Evolutionary conservation across 352 stramenopile species (phyloP).

Genomic region (Thalassiosira mediterranea): DNA sequence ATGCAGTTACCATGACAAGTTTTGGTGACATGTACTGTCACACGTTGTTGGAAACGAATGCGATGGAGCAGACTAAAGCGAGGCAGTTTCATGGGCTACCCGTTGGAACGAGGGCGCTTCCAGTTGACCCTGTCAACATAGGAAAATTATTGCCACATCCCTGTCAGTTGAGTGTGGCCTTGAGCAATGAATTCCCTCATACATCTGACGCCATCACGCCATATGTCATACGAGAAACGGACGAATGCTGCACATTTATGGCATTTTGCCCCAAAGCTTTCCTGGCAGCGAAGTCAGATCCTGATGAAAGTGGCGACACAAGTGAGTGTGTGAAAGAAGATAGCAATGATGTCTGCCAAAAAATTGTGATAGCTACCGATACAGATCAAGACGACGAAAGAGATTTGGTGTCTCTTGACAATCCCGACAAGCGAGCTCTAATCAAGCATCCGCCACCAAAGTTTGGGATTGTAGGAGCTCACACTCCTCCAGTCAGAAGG

Average conservation of each 20-base stretch:
- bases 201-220: slow-evolving; percentile 40
- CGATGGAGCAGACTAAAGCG: slow-evolving; percentile 21
- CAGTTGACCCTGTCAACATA: slow-evolving; percentile 8
- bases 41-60: slow-evolving; percentile 59
- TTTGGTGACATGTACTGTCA: slow-evolving; percentile 76
- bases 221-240: slow-evolving; percentile 4
- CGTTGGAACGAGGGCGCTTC: slow-evolving; percentile 39
- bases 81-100: slow-evolving; percentile 27
- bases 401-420: background rate
- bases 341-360: too few species aligned
- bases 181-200: slow-evolving; percentile 50
- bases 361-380: too few species aligned
- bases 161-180: slow-evolving; percentile 19
- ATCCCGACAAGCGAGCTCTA: background rate
- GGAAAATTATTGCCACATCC: background rate
- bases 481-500: too few species aligned
- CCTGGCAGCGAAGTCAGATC: slow-evolving; percentile 2
- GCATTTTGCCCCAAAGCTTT: slow-evolving; percentile 19
- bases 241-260: slow-evolving; percentile 11
- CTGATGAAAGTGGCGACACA: too few species aligned
- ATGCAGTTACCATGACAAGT: slow-evolving; percentile 66
- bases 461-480: slow-evolving; percentile 7
- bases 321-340: too few species aligned
- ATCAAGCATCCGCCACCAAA: slow-evolving; percentile 12
- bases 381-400: background rate